Conservation (phyloP, 2,329 filamentous ascomycete species). For the Pseudocercospora ulei region DNA sequence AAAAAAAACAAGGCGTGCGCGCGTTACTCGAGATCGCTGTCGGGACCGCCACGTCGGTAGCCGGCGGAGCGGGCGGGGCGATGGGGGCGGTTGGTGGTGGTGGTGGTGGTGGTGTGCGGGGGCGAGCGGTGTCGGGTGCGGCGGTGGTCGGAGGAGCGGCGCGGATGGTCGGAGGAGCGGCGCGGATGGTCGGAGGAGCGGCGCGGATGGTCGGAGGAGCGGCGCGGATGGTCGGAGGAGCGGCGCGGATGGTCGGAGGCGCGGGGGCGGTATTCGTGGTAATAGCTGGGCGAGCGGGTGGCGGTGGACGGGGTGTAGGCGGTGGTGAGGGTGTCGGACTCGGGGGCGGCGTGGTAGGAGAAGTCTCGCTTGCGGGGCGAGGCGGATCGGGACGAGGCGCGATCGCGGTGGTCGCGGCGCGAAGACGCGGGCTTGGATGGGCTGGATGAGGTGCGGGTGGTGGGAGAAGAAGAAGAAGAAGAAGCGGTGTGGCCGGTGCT, state of each 20-base stretch:
- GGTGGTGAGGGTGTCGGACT: slow-evolving; percentile 31
- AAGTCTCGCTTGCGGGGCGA: slow-evolving; percentile 34
- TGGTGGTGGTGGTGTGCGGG: slow-evolving; percentile 28
- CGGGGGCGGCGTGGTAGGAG: slow-evolving; percentile 31
- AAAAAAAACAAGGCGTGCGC: too few relatives aligned
- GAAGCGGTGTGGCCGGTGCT: slow-evolving; percentile 15
- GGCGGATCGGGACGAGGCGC: slow-evolving; percentile 24
- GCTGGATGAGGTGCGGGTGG: slow-evolving; percentile 24
- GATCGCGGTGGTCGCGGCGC: slow-evolving; percentile 23
- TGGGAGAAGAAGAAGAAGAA: too few relatives aligned
- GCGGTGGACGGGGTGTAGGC: slow-evolving; percentile 35
- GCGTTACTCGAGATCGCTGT: slow-evolving; percentile 27
- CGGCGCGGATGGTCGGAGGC: slow-evolving; percentile 26
- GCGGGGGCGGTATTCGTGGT: slow-evolving; percentile 32
- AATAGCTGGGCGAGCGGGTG: slow-evolving; percentile 30
- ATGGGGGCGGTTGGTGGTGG: too few relatives aligned
- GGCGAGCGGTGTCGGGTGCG: slow-evolving; percentile 33
- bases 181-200: slow-evolving; percentile 35
- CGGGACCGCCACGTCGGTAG: slow-evolving; percentile 26
- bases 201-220: slow-evolving; percentile 25
- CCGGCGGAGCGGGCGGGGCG: slow-evolving; percentile 27
- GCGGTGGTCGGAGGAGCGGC: slow-evolving; percentile 21
- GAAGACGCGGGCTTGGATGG: slow-evolving; percentile 28
- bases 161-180: slow-evolving; percentile 23
- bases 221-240: slow-evolving; percentile 21